Evolutionary conservation across 2,329 filamentous ascomycete genomes (phyloP).

Genomic region (Calonectria pseudoturangicola): DNA sequence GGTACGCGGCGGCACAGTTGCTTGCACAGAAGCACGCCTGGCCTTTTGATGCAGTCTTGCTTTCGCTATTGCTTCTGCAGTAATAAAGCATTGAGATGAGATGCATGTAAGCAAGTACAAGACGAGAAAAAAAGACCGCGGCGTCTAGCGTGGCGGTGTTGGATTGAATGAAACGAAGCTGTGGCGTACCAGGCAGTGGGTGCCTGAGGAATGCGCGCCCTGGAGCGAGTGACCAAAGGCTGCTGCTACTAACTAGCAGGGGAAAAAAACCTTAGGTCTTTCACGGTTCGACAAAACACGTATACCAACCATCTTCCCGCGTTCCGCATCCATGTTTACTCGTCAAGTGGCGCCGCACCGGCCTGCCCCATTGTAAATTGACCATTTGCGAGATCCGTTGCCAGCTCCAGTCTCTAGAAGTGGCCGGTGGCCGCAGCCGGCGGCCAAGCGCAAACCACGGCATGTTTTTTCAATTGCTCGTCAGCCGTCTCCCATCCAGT

Average conservation of each 20-base stretch:
- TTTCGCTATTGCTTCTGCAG: too few species aligned
- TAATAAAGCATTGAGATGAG: constrained; percentile 1
- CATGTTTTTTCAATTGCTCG: background rate
- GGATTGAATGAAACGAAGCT: background rate
- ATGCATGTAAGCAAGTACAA: background rate
- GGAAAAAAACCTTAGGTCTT: constrained; percentile 13
- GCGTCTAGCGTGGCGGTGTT: constrained; percentile 21
- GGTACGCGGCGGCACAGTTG: too few species aligned
- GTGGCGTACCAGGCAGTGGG: constrained; percentile 24
- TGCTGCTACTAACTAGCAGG: background rate
- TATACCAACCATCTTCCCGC: constrained; percentile 8
- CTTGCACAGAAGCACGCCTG: too few species aligned
- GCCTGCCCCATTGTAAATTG: constrained; percentile 31
- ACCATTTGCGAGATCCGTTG: constrained; percentile 6
- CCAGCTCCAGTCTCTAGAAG: background rate
- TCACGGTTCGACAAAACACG: constrained; percentile 8
- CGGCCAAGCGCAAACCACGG: background rate
- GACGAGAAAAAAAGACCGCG: background rate
- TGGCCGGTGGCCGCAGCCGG: background rate
- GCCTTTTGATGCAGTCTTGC: too few species aligned
- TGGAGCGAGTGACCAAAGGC: background rate
- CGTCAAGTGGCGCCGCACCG: constrained; percentile 51
- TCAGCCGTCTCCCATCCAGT: constrained; percentile 5
- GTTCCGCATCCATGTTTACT: constrained; percentile 40
- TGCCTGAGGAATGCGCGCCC: constrained; percentile 25